Evolutionary conservation across 208 protist genomes (phyloP), one percentile per base, ranked within the genome.

Genomic region (Crithidia acanthocephali): DNA sequence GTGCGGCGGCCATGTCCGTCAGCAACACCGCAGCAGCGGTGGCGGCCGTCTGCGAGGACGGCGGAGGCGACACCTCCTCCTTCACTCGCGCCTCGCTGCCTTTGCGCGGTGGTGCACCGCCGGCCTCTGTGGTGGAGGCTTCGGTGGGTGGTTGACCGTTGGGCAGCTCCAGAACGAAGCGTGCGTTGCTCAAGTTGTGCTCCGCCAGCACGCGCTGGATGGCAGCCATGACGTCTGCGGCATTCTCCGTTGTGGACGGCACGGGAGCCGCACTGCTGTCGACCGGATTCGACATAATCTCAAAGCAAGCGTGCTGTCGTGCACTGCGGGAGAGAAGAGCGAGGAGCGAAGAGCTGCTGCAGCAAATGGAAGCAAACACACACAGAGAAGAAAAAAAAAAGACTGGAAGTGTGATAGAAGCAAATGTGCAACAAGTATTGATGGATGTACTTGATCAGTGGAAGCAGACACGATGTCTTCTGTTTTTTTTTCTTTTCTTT

Each of bases 191-290:
- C 1, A 92, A 37, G 27, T 81, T 76, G 52, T 88, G 74, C 60
- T 86, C 64, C 20, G 48, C 57, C 33, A 94, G 76, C 0, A 87
- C 75, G 5, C 83, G 44, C 53, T 87, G 81, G 69, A 94, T 86
- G 28, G 81, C 74, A 2, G 60, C 63, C 58, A 85, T 75, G 57
- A 92, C 47, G 16, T 58, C 72, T 10, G 72, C 51, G 27, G 70
- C 65, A 44, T 68, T 33, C 7, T 53, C 40, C 18, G 33, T 40
- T 18, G 65, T 15, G 30, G 57, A 9, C 22, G 53, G 33, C 45
- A 8, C 15, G 0, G 57, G 23, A 2, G 62, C 32, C 22, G 27
- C 35, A 10, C 22, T 35, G 35, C 33, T 32, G 15, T 45, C 2
- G 15, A 2, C 18, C 27, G 44, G 35, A 23, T 33, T 10, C 8